Base-by-base conservation (phyloP, 345 rosid genomes). In the Gossypium mustelinum region DNA sequence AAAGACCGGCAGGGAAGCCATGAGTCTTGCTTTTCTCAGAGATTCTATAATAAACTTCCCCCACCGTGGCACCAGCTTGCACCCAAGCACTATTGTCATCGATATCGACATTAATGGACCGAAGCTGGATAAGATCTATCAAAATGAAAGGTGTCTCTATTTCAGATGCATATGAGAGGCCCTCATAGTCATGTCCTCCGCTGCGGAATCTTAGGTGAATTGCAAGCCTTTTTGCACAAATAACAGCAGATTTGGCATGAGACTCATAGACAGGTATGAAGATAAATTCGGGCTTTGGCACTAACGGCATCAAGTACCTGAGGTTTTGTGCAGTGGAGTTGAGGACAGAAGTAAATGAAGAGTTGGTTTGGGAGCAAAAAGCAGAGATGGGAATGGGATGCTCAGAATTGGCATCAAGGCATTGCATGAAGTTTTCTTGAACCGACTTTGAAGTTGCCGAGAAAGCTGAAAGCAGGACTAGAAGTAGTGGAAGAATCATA, bases 131-230 rank as follows among this genome's bases (percentile, higher is more conserved):
- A 67, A 83, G 51, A 78, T 86, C 90, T 34, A 83, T 22, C 29
- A 86, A 3, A 9, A 84, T 58, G 76, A 84, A 84, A 0, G 88
- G 86, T 20, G 64, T n/a, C 39, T 65, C 78, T 3, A 75, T 77
- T 1, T 76, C 39, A 2, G 90, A 84, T 11, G 78, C 77, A 58
- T 86, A 85, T 12, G 62, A 58, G 7, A 58, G 62, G 34, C 62
- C 62, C 62, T 58, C 62, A 12, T 58, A 58, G 14, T 58, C 87
- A 24, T 86, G 89, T 10, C 89, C 89, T 2, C 89, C 87, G 24
- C 90, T 85, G 54, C 85, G 75, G 68, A 84, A 75, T 50, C 84
- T 65, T 2, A 84, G 72, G 17, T 83, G 88, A 3, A 87, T 10
- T n/a, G 73, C 77, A 75, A 70, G 61, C 25, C 75, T 67, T 1